Evolutionary conservation across 768 basidiomycete species (phyloP).

Genomic region (Boletellus sp.): DNA sequence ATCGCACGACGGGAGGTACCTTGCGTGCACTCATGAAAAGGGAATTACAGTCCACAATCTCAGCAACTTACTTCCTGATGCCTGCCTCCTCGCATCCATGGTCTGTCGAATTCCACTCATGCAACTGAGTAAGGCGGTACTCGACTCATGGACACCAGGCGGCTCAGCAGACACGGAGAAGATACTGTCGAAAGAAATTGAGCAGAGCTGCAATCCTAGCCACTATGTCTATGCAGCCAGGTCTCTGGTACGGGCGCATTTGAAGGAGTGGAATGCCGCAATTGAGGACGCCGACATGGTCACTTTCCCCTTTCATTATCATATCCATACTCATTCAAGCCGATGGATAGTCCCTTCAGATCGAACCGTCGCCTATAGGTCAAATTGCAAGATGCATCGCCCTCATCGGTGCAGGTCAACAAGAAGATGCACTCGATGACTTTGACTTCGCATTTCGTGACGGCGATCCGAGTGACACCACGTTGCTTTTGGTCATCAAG

Average conservation of each 20-base stretch:
- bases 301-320: not conserved
- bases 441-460: conserved; percentile 1
- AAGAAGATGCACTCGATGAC: not conserved
- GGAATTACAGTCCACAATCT: conserved; percentile 1
- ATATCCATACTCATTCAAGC: not conserved
- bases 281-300: not conserved
- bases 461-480: not conserved
- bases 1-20: conserved; percentile 6
- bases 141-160: not conserved
- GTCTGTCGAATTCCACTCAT: not conserved
- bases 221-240: not conserved
- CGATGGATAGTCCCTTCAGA: not conserved
- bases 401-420: not conserved
- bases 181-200: not conserved
- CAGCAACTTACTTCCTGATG: not conserved
- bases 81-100: not conserved
- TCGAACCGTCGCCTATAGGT: not conserved
- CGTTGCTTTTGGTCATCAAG: not conserved
- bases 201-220: not conserved
- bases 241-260: not conserved
- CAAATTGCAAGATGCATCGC: conserved; percentile 1
- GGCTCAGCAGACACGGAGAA: not conserved
- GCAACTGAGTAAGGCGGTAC: not conserved
- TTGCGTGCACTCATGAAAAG: conserved; percentile 1
- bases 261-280: not conserved